Conservation (phyloP, 1,139 yeast species). For the Protomyces lactucae-debilis region DNA sequence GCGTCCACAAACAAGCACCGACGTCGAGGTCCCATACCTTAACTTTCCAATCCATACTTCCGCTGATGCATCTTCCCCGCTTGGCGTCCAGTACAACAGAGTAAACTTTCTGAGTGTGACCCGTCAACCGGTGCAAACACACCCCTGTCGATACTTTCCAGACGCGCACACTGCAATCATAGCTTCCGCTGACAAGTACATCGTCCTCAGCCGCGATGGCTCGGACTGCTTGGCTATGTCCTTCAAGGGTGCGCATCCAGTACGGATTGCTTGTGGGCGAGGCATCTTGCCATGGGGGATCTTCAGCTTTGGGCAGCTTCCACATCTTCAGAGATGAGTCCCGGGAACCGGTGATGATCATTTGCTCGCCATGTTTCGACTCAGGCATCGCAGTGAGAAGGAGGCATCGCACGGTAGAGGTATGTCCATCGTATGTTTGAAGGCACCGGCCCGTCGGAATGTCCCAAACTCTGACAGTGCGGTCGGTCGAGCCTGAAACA, state of each 20-base stretch:
- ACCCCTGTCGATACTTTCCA: slow-evolving; percentile 79
- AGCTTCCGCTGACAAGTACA: slow-evolving; percentile 80
- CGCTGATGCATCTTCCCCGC: slow-evolving; percentile 78
- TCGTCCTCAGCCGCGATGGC: slow-evolving; percentile 84
- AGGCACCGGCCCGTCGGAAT: slow-evolving; percentile 69
- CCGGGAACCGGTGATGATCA: slow-evolving; percentile 80
- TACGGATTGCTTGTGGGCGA: slow-evolving; percentile 54
- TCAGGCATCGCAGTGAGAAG: slow-evolving; percentile 61
- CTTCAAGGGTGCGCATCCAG: slow-evolving; percentile 67
- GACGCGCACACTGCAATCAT: slow-evolving; percentile 83
- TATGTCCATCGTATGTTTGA: slow-evolving; percentile 86
- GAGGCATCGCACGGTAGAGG: slow-evolving; percentile 92
- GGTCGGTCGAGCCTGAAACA: slow-evolving; percentile 87
- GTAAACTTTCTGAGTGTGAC: slow-evolving; percentile 84
- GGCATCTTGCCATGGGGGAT: slow-evolving; percentile 30
- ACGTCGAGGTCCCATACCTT: slow-evolving; percentile 82
- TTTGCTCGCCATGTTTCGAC: slow-evolving; percentile 51
- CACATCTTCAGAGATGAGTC: slow-evolving; percentile 86
- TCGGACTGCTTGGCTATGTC: slow-evolving; percentile 84
- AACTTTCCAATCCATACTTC: slow-evolving; percentile 85
- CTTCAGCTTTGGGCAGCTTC: slow-evolving; percentile 62
- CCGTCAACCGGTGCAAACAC: slow-evolving; percentile 68
- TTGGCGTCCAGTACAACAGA: slow-evolving; percentile 75
- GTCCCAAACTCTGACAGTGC: slow-evolving; percentile 90
- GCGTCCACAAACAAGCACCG: slow-evolving; percentile 60